These are phyloP conservation scores for Xylaria sp. DNA, from an alignment of 495 filamentous ascomycete genomes.

Conservation along the genomic window DNA sequence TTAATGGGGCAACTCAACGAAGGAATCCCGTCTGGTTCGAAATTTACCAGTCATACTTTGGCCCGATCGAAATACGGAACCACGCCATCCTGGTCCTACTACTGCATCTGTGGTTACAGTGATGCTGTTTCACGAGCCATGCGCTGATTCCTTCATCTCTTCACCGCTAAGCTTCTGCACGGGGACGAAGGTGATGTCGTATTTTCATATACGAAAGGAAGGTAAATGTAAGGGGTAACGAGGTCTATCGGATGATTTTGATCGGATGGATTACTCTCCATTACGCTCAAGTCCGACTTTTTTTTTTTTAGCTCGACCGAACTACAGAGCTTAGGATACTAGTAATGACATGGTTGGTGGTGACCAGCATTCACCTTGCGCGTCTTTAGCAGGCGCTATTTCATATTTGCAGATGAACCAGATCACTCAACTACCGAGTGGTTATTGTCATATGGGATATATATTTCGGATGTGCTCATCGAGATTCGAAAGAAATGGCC, in stretches of 20 bases:
- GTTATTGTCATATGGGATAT: not conserved
- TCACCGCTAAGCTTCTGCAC: not conserved
- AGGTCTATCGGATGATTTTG: not conserved
- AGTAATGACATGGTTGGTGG: not conserved
- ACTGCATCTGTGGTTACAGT: not conserved
- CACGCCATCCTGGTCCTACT: not conserved
- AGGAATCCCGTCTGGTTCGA: not conserved
- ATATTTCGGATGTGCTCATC: not conserved
- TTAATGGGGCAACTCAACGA: not conserved
- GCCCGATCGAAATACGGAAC: not conserved
- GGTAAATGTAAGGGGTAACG: not conserved
- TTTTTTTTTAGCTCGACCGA: not conserved
- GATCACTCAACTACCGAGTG: not conserved
- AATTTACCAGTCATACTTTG: not conserved
- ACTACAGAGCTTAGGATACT: not conserved
- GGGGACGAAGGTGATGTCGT: not conserved
- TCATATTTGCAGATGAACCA: not conserved
- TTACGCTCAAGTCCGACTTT: not conserved
- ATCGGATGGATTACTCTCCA: slow-evolving; percentile 1
- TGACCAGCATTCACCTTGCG: not conserved
- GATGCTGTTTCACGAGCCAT: not conserved
- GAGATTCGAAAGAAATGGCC: not conserved
- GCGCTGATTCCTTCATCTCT: not conserved
- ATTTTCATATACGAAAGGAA: not conserved
- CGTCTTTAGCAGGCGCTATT: not conserved